Percentiles rank a stretch among this genome's conserved stretches.
phyloP scores from a whole-genome alignment of 225 moss, liverwort and hornwort species.

The Sphagnum contortum region DNA sequence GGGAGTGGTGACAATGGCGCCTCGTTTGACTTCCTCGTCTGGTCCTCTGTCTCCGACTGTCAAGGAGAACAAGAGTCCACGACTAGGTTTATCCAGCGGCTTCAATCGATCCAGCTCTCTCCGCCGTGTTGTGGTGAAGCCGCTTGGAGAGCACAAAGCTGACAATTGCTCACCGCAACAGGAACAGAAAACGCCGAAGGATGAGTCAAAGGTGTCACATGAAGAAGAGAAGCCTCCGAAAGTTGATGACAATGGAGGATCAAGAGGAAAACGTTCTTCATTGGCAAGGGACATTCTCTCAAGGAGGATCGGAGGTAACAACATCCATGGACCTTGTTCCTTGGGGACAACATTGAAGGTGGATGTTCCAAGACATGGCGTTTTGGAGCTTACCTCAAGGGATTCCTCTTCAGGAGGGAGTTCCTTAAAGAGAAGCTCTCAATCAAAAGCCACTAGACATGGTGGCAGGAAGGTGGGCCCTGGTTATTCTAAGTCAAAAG shows the following conservation, averaged over 20 bases:
- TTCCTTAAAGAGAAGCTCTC: no score
- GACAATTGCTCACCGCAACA: conserved; percentile 17
- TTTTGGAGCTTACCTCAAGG: no score
- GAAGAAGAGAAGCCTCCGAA: conserved; percentile 2
- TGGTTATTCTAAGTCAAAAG: conserved; percentile 21
- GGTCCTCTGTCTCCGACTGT: no score
- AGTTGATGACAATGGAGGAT: conserved; percentile 11
- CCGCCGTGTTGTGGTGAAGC: conserved; percentile 28
- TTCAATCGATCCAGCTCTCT: conserved; percentile 11
- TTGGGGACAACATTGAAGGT: conserved; percentile 3
- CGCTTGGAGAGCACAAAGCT: conserved; percentile 38
- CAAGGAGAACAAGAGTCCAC: no score
- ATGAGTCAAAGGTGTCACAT: no score
- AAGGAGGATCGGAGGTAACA: conserved; percentile 23
- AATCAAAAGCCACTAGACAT: conserved; percentile 8
- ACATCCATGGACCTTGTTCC: conserved; percentile 8
- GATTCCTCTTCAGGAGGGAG: not conserved
- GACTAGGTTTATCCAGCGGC: no score
- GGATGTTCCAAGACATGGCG: conserved; percentile 17
- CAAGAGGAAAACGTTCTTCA: conserved; percentile 15
- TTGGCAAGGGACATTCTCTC: conserved; percentile 26
- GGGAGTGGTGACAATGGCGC: not conserved
- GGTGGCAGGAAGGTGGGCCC: conserved; percentile 20
- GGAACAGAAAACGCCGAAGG: no score
- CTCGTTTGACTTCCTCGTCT: not conserved